These are phyloP conservation scores for Dothidotthia symphoricarpi DNA, from an alignment of 2,329 filamentous ascomycete genomes.

Conservation along the genomic window DNA sequence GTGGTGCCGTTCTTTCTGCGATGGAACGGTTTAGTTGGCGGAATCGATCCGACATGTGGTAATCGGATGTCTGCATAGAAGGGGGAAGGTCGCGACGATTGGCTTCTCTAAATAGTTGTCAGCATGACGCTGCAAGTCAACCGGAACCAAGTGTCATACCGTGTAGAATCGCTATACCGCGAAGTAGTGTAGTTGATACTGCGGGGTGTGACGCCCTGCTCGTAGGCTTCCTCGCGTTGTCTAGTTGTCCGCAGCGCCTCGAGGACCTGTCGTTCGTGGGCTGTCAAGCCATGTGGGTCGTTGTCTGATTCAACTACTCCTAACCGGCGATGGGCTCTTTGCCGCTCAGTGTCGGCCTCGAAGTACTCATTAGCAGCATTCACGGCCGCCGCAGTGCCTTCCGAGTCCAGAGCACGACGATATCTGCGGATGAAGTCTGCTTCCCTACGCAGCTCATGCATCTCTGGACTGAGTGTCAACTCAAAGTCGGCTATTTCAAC, in stretches of 20 bases:
- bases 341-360: slow-evolving; percentile 40
- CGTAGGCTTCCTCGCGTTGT: slow-evolving; percentile 44
- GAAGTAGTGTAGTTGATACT: slow-evolving; percentile 46
- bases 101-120: slow-evolving; percentile 9
- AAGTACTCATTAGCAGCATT: slow-evolving; percentile 46
- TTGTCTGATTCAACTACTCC: slow-evolving; percentile 43
- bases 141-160: slow-evolving; percentile 23
- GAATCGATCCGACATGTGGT: slow-evolving; percentile 27
- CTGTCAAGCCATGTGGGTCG: slow-evolving; percentile 48
- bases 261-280: slow-evolving; percentile 48
- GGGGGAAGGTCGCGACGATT: slow-evolving; percentile 21
- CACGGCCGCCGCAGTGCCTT: slow-evolving; percentile 39
- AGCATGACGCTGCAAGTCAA: too few species aligned
- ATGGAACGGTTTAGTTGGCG: slow-evolving; percentile 16
- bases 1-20: slow-evolving; percentile 29
- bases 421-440: slow-evolving; percentile 47
- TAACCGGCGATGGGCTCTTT: slow-evolving; percentile 34
- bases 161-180: slow-evolving; percentile 20
- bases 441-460: slow-evolving; percentile 52
- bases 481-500: slow-evolving; percentile 56
- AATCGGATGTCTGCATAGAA: slow-evolving; percentile 22
- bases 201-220: slow-evolving; percentile 37
- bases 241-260: slow-evolving; percentile 47
- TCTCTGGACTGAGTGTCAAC: slow-evolving; percentile 31
- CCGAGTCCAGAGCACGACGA: slow-evolving; percentile 39